phyloP scores from a whole-genome alignment of 805 yeast species.

The Metschnikowia proteae region DNA sequence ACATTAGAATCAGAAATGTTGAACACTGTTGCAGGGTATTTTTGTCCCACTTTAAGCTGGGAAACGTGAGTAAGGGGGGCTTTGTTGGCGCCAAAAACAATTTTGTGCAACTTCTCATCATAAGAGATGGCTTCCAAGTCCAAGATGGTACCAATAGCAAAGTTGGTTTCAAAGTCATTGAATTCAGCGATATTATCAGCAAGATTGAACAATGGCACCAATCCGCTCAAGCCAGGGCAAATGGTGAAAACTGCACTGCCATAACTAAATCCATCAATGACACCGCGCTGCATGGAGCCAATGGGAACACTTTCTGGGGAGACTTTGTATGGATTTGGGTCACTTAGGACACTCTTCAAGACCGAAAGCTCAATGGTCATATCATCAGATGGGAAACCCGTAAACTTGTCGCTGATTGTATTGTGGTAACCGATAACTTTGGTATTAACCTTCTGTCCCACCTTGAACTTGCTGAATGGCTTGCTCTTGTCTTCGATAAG shows the following conservation, averaged over 20 bases:
- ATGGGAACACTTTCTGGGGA: constrained; percentile 30
- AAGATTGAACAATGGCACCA: constrained; percentile 61
- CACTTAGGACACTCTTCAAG: constrained; percentile 39
- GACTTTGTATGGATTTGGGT: constrained; percentile 14
- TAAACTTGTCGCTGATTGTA: constrained; percentile 60
- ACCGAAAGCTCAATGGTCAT: constrained; percentile 63
- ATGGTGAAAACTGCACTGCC: constrained; percentile 67
- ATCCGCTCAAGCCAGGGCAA: constrained; percentile 65
- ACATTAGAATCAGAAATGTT: constrained; percentile 58
- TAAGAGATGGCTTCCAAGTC: constrained; percentile 51
- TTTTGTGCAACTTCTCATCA: constrained; percentile 51
- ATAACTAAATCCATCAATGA: constrained; percentile 58
- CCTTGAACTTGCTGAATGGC: constrained; percentile 58
- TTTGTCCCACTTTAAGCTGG: constrained; percentile 53
- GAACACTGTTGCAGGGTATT: constrained; percentile 58
- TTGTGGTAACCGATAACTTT: constrained; percentile 77
- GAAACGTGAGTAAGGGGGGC: constrained; percentile 38
- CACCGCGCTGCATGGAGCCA: constrained; percentile 55
- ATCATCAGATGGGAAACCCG: constrained; percentile 49
- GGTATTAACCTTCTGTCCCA: constrained; percentile 56
- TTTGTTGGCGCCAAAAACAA: constrained; percentile 48
- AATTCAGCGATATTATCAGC: constrained; percentile 49
- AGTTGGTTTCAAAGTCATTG: constrained; percentile 49
- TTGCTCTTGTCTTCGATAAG: constrained; percentile 55
- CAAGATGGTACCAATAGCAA: constrained; percentile 72